Base-by-base conservation (phyloP, 306 rosid genomes). In the Arachis hypogaea region DNA sequence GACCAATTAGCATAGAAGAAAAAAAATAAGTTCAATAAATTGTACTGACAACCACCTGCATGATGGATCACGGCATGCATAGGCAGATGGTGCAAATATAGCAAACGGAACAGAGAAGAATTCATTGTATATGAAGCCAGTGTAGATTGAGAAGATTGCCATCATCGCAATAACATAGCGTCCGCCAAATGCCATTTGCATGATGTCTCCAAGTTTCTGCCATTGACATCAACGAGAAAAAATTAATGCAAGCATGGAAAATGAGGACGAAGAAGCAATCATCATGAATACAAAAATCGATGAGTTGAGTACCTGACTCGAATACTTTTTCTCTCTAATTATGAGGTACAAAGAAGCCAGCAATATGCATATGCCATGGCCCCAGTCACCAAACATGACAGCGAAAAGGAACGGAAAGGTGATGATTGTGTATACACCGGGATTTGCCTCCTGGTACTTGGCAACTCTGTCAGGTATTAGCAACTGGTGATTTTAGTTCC, bases 311-410 rank as follows among this genome's bases (percentile, higher is more conserved):
- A 92, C 93, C 93, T 89, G 87, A 69, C 74, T 71, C 4, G 92
- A 86, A 82, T 83, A 70, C 47, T 78, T 80, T 69, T 74, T 87
- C 85, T 92, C 97, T 41, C 81, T 79, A 59, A 85, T 75, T 72
- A 92, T 88, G 72, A 89, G 82, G 86, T 86, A 89, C 72, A 86
- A 82, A 63, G 89, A 65, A 28, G 87, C 96, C 43, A 92, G 81
- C 77, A 92, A 80, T 88, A 89, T 82, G 83, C 97, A 92, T 71
- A 88, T 80, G 50, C 97, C 97, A 74, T 92, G 97, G 55, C 92
- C 93, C 96, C 92, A 89, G 75, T 92, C 96, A 63, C 93, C 92
- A 79, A 92, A 92, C 96, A 92, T 88, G 54, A 92, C 93, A 67
- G 93, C 92, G 64, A 92, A 89, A 85, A 92, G 96, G 86, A 92